Evolutionary conservation across 371 early-diverging fungal species (phyloP), one percentile per base, ranked within the genome.

Genomic region (Lichtheimia hyalospora): DNA sequence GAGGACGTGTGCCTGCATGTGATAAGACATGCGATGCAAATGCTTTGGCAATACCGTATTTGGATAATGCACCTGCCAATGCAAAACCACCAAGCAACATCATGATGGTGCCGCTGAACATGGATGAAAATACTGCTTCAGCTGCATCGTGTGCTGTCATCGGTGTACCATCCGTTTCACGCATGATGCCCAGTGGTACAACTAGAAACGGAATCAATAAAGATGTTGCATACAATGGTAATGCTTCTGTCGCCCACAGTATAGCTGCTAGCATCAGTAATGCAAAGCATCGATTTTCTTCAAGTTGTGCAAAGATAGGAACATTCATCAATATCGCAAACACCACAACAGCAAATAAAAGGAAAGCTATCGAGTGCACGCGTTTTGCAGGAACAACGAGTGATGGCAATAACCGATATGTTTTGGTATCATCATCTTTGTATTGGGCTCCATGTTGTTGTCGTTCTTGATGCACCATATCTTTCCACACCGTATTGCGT

Each of bases 91-190:
- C 96, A 6, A 97, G 77, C 3, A 97, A 81, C 34, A 97, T 74
- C 95, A 97, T 93, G 63, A 96, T 93, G n/a, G 95, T 95, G 2
- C 95, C 92, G n/a, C 87, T 89, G 64, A 96, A 97, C 98, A 97
- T 97, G 43, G 91, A 84, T 2, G 86, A 79, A 65, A 96, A 94
- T 51, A 96, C 88, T n/a, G 70, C 73, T 63, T 91, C 90, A 15
- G 97, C 84, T 8, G 95, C 93, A 4, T 79, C 83, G 28, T 79
- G 74, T 0, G 96, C 87, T 53, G 59, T 68, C 75, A 87, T 61
- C 7, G 46, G 46, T n/a, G 21, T 21, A 2, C 6, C n/a, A 6
- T 68, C 58, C 14, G n/a, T 46, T 3, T 79, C 69, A n/a, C 84
- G 81, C 68, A 90, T 72, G 18, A 93, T 83, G 25, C 85, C 77